phyloP scores from a whole-genome alignment of 768 basidiomycete species.

The Podaxis sp. region DNA sequence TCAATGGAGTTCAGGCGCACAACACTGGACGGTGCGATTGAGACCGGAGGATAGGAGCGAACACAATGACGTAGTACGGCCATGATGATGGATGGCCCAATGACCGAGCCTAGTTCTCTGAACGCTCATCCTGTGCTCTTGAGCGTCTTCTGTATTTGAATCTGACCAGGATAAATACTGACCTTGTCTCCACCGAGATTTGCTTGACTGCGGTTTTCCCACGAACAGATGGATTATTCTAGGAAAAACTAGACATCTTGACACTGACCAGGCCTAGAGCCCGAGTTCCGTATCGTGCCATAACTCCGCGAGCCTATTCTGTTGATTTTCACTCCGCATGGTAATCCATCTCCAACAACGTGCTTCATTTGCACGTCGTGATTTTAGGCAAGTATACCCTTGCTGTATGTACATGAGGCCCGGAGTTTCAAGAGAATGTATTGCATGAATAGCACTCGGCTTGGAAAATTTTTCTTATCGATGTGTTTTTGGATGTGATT shows the following conservation, averaged over 20 bases:
- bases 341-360: slow-evolving; percentile 5
- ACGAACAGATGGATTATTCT: slow-evolving; percentile 1
- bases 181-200: background rate
- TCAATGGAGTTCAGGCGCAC: background rate
- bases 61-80: slow-evolving; percentile 2
- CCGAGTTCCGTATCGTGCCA: slow-evolving; percentile 8
- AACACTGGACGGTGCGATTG: background rate
- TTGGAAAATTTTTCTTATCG: slow-evolving; percentile 8
- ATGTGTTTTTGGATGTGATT: slow-evolving; percentile 10
- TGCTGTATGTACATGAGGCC: slow-evolving; percentile 3
- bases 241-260: slow-evolving; percentile 1
- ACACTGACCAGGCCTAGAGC: background rate
- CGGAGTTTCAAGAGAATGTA: background rate
- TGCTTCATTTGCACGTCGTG: slow-evolving; percentile 6
- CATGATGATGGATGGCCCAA: background rate
- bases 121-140: background rate
- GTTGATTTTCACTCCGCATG: slow-evolving; percentile 1
- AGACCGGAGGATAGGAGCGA: background rate
- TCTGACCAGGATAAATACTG: background rate
- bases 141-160: background rate
- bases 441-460: background rate
- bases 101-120: background rate
- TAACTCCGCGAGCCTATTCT: slow-evolving; percentile 5
- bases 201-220: background rate
- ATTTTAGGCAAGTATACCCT: background rate